Conservation (phyloP, 805 yeast genomes). For the Candida nemodendra region DNA sequence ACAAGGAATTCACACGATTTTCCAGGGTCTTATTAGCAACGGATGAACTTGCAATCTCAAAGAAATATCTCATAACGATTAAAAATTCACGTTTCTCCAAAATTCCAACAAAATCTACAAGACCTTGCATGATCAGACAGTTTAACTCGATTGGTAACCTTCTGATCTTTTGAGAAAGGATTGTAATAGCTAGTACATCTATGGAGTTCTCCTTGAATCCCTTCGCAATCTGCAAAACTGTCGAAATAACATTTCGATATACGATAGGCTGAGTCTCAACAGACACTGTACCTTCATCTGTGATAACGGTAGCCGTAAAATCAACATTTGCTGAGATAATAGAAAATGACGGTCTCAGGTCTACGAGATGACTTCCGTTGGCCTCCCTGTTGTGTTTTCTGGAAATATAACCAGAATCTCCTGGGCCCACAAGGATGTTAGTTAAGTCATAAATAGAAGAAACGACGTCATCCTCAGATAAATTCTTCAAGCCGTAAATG, state of each 20-base stretch:
- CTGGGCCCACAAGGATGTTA: conserved; percentile 56
- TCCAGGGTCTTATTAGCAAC: conserved; percentile 39
- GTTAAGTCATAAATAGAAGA: conserved; percentile 82
- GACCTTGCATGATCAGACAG: conserved; percentile 54
- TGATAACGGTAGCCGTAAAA: conserved; percentile 12
- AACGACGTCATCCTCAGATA: conserved; percentile 79
- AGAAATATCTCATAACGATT: conserved; percentile 57
- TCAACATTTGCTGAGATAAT: conserved; percentile 9
- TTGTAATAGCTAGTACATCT: conserved; percentile 73
- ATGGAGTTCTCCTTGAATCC: conserved; percentile 70
- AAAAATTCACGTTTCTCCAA: conserved; percentile 67
- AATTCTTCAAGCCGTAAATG: conserved; percentile 62
- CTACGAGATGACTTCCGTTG: conserved; percentile 31
- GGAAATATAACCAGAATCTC: conserved; percentile 19
- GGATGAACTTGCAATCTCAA: conserved; percentile 47
- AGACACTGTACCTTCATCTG: conserved; percentile 19
- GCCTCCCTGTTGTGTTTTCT: conserved; percentile 29
- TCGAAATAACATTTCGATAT: conserved; percentile 65
- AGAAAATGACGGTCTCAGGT: conserved; percentile 12
- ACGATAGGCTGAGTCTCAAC: conserved; percentile 33
- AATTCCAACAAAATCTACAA: conserved; percentile 59
- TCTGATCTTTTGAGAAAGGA: conserved; percentile 71
- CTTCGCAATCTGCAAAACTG: conserved; percentile 64
- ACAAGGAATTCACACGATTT: conserved; percentile 47
- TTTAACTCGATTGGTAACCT: conserved; percentile 53